Base-by-base conservation (phyloP, 148 eudicot genomes). In the Rhododendron griersonianum region DNA sequence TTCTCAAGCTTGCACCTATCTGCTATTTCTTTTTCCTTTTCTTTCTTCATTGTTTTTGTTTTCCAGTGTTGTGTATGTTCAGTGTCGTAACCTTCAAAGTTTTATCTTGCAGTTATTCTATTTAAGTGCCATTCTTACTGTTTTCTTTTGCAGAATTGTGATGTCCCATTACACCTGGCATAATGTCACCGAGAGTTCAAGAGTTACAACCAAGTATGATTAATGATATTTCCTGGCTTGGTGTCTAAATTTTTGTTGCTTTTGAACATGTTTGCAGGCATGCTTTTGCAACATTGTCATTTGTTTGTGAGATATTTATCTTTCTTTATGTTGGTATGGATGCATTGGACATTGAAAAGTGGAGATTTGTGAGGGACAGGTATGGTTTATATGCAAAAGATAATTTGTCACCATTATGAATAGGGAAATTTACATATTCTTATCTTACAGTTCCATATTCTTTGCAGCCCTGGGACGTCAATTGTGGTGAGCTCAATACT, bases 121-220 rank as follows among this genome's bases (percentile, higher is more conserved):
- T 77, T 88, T 95, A 21, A 95, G 98, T 86, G 96, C 92, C 48
- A 95, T 95, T 86, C 95, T 95, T 81, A 95, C 98, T 25, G 98
- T 95, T 88, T 95, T 95, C 93, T 95, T 95, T 86, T 95, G 96
- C 53, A 96, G 98, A 79, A 93, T 95, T 83, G 98, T 95, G 87
- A 95, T 95, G 98, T 95, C 98, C 21, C 98, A 95, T 86, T 93
- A 95, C 90, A 93, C 98, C 59, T 95, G 98, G 98, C 98, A 95
- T 83, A 95, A 95, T 86, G 96, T 95, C 82, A 95, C 96, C 3
- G 95, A 95, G 86, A 93, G 93, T 87, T 95, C 98, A 87, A 92
- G 98, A 87, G 87, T 95, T 86, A 95, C 98, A 50, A 92, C 98
- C 87, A 95, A 90, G 98, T 95, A 92, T 67, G 95, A 80, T 16